These are phyloP conservation scores for Boletus edulis DNA, from an alignment of 768 basidiomycete genomes.

Conservation along the genomic window DNA sequence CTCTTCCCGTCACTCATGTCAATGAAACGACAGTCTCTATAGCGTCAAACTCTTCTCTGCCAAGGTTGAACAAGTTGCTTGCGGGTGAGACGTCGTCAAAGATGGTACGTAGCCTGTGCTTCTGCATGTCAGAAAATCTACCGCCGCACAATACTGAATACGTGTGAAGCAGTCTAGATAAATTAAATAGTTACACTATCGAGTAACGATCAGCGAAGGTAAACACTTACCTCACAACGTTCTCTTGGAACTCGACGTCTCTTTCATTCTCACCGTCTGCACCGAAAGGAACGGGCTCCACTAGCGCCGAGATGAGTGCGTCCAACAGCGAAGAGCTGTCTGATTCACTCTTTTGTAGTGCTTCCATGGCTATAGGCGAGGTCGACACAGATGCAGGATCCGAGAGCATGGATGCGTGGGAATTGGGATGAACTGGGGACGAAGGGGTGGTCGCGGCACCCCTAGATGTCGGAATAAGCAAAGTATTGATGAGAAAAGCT, in stretches of 20 bases:
- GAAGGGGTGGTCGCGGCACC: conserved; percentile 13
- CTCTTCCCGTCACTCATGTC: conserved; percentile 11
- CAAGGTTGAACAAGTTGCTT: conserved; percentile 29
- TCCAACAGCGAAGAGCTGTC: conserved; percentile 39
- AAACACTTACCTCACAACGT: conserved; percentile 47
- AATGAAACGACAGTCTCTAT: conserved; percentile 22
- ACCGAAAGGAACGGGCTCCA: conserved; percentile 59
- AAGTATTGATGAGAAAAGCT: conserved; percentile 70
- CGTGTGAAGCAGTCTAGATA: conserved; percentile 48
- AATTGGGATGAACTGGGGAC: conserved; percentile 59
- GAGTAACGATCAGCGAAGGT: not conserved
- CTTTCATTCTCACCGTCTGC: conserved; percentile 62
- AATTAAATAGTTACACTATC: not conserved
- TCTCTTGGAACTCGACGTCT: conserved; percentile 68
- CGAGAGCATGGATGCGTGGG: conserved; percentile 61
- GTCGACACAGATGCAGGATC: conserved; percentile 55
- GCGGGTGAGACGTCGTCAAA: conserved; percentile 20
- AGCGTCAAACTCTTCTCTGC: conserved; percentile 23
- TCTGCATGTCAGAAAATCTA: conserved; percentile 30
- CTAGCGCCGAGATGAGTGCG: conserved; percentile 50
- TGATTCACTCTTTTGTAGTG: conserved; percentile 40
- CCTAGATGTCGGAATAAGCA: conserved; percentile 52
- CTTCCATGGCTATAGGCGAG: conserved; percentile 44
- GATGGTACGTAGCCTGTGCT: conserved; percentile 25
- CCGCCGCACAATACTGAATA: conserved; percentile 45